Conservation (phyloP, 257 asterid species). For the Paraleonurus japonicus region DNA sequence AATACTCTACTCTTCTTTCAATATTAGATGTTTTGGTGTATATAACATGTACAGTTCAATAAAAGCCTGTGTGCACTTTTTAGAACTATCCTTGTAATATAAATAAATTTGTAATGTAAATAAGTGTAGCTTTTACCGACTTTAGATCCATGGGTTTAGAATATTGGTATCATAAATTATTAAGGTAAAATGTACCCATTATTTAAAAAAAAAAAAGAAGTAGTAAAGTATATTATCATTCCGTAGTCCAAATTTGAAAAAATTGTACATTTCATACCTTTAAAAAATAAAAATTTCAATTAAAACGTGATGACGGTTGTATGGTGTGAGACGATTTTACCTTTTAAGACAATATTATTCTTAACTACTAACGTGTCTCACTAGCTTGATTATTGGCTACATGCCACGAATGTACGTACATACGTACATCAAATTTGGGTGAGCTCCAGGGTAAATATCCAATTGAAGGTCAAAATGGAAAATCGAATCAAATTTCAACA, state of each 20-base stretch:
- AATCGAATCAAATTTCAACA: not conserved
- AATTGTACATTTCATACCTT: not conserved
- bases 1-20: not conserved
- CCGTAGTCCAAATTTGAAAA: no score
- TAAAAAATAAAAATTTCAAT: no score
- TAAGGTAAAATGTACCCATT: no score
- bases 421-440: not conserved
- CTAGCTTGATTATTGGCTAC: not conserved
- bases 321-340: not conserved
- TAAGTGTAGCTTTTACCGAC: not conserved
- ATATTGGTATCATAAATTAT: no score
- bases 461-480: not conserved
- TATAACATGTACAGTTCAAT: not conserved
- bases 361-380: not conserved
- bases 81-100: not conserved
- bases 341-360: no score
- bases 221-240: no score
- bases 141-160: not conserved
- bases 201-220: no score
- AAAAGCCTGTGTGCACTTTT: conserved; percentile 1
- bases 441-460: not conserved
- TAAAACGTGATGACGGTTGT: not conserved
- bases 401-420: not conserved
- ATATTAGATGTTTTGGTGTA: not conserved
- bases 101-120: conserved; percentile 22